Percentiles rank a stretch among this genome's conserved stretches.
These are phyloP conservation scores for Trichoderma atroviride DNA, from an alignment of 2,329 filamentous ascomycete genomes.

Conservation along the genomic window DNA sequence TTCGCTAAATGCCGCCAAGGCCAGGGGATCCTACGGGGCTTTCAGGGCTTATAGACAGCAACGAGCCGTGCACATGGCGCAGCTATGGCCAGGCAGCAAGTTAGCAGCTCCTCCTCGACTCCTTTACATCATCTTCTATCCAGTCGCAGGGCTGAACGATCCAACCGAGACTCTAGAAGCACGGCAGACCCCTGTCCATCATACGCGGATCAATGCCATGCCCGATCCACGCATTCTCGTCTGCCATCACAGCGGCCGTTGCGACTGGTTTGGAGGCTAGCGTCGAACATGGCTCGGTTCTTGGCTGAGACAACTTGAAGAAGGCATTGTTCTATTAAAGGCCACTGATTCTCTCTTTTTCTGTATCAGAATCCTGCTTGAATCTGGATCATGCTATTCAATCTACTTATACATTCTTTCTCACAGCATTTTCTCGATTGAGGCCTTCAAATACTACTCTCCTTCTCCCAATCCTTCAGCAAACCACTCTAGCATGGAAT, in stretches of 20 bases:
- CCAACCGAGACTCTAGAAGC: slow-evolving; percentile 1
- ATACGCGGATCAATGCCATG: not conserved
- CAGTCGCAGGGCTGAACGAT: not conserved
- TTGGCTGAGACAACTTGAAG: not conserved
- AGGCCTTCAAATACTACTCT: not conserved
- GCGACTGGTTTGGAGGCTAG: slow-evolving; percentile 7
- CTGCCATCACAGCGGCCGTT: slow-evolving; percentile 13
- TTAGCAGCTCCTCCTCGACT: not conserved
- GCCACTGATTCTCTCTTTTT: not conserved
- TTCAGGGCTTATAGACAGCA: slow-evolving; percentile 12
- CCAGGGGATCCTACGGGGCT: slow-evolving; percentile 6
- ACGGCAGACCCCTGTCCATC: not conserved
- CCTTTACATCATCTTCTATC: not conserved
- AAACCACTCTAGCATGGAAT: not conserved
- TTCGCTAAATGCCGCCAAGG: slow-evolving; percentile 1
- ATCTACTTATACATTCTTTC: not conserved
- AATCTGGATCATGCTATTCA: not conserved
- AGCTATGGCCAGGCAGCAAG: not conserved
- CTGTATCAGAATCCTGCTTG: not conserved
- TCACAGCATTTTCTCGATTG: not conserved
- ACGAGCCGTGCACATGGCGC: not conserved
- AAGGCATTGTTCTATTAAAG: not conserved
- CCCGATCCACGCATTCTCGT: not conserved
- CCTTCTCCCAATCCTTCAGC: not conserved
- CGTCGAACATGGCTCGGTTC: not conserved